Base-by-base conservation (phyloP, 2,329 filamentous ascomycete genomes). In the Leptographium galeiforme region DNA sequence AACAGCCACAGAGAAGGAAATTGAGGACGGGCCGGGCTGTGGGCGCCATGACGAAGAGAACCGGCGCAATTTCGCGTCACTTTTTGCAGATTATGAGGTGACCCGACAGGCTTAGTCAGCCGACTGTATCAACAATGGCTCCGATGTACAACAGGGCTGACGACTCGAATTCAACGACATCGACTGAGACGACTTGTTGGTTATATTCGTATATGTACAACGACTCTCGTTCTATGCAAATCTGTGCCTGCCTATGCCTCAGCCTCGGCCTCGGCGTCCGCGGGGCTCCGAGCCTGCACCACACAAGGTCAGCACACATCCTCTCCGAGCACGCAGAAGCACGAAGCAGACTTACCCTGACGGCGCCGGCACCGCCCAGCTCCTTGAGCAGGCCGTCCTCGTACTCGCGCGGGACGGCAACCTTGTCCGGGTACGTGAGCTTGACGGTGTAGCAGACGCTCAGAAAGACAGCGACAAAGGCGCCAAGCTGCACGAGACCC, bases 321-420 rank as follows among this genome's bases (percentile, higher is more conserved):
- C 16, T 5, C 7, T 16, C 25, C 13, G 13, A 3, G 3, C 18
- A 34, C 19, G 45, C 8, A 16, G 30, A 10, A 39, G 33, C 8
- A 30, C 14, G 2, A 11, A 14, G 39, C 8, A 39, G 14, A 48
- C 50, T 53, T 72, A 88, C 86, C 70, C 78, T 74, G 52, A 81
- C 57, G 54, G 83, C 83, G 62, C 78, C 78, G 33, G 79, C 67
- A 11, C 87, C 87, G 56, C 87, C 87, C 56, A 93, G 70, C 65
- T 91, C 87, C 63, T 77, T 76, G 67, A 88, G 79, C 58, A 93
- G 67, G 25, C 87, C 87, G 58, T 76, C 82, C 62, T 83, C 80
- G 63, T 84, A 93, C 61, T 84, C 82, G 56, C 81, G 78, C 11
- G 86, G 85, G 58, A 74, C 82, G 36, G 82, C 78, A 46, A 77